A percentile compares a stretch with the other conserved stretches of the same genome.
phyloP scores from a whole-genome alignment of 495 filamentous ascomycete species.

The Trichoderma orchidacearum region DNA sequence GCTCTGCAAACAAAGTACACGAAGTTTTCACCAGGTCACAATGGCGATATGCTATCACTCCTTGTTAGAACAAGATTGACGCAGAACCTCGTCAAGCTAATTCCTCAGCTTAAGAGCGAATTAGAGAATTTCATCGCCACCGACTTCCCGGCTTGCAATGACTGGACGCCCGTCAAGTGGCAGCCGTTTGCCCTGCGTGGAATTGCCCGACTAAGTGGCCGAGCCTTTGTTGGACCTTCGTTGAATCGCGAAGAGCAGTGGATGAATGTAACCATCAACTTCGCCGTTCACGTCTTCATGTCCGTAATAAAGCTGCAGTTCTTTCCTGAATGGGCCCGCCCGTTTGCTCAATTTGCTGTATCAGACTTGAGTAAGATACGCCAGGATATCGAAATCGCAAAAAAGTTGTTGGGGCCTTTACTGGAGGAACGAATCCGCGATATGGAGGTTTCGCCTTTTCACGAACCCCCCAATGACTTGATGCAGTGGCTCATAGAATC shows the following conservation, averaged over 20 bases:
- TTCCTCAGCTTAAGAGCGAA: constrained; percentile 17
- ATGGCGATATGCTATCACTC: constrained; percentile 14
- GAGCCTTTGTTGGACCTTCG: constrained; percentile 17
- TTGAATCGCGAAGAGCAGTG: constrained; percentile 19
- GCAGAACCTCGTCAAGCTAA: constrained; percentile 17
- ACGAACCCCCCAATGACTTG: constrained; percentile 17
- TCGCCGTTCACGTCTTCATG: constrained; percentile 21
- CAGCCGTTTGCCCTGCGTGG: constrained; percentile 21
- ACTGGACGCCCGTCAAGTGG: constrained; percentile 23
- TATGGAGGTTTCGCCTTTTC: constrained; percentile 10
- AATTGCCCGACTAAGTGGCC: constrained; percentile 17
- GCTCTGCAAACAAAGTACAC: constrained; percentile 24
- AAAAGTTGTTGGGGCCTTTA: constrained; percentile 14
- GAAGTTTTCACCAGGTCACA: constrained; percentile 14
- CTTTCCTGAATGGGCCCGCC: constrained; percentile 22
- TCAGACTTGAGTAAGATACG: constrained; percentile 16
- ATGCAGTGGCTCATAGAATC: constrained; percentile 20
- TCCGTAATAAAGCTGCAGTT: constrained; percentile 22
- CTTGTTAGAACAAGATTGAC: constrained; percentile 18
- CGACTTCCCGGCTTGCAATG: constrained; percentile 20
- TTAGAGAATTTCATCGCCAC: constrained; percentile 16
- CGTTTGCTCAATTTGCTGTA: constrained; percentile 14
- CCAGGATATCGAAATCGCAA: constrained; percentile 13
- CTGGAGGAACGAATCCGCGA: constrained; percentile 17
- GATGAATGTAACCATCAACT: constrained; percentile 22